Base-by-base conservation (phyloP, 768 basidiomycete species). In the Trametopsis cervina region DNA sequence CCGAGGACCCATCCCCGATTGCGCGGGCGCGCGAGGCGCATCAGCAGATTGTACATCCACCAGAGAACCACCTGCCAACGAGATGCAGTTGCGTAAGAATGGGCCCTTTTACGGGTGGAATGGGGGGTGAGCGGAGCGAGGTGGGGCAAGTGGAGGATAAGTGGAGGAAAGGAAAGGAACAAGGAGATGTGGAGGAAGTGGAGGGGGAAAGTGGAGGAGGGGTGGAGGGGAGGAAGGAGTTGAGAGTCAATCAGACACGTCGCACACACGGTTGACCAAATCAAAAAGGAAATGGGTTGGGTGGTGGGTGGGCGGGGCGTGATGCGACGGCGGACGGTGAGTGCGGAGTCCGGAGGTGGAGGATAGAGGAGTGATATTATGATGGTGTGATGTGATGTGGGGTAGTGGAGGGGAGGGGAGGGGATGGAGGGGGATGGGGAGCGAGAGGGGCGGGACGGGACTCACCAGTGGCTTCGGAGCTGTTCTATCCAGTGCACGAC, bases 401-500 rank as follows among this genome's bases (percentile, higher is more conserved):
- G 49, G 38, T 46, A 29, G 25, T 49, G 21, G 47, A 25, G 39
- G 53, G 56, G n/a, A 50, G 50, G 25, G 43, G 40, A 15, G 41
- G 42, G 44, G 44, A 52, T 47, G 36, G 38, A 25, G 37, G 43
- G 39, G 42, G 44, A n/a, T 36, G 41, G 53, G 37, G 27, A 29
- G 35, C 4, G 40, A 24, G 33, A 49, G 40, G 36, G 36, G 38
- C n/a, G n/a, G n/a, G n/a, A n/a, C n/a, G 17, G 43, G 22, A 63
- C 65, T 54, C 61, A 81, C 80, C 80, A 82, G 42, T 75, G 71
- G 46, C 71, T 70, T 44, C 75, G 70, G 48, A 88, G 66, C 59
- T 80, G 77, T 68, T 96, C 91, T 58, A 97, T 94, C 95, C 95
- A 98, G 59, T 91, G 87, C 22, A 89, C 88, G 49, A 96, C 85